These are phyloP conservation scores for Macrocybe gigantea DNA, from an alignment of 768 basidiomycete genomes.

Conservation along the genomic window DNA sequence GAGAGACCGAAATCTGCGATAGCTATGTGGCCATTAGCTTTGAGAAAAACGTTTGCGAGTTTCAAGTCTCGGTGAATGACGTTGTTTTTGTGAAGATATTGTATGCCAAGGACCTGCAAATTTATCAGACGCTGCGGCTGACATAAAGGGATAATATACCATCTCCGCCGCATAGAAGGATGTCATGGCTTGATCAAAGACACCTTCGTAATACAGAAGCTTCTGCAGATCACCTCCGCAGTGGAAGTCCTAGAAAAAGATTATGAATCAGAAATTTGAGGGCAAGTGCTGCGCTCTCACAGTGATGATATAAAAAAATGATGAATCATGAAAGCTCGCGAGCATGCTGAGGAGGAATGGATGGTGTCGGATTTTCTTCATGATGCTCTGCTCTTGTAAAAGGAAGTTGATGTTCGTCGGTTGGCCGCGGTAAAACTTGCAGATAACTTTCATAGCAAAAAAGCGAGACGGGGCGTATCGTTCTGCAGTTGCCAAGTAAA, in stretches of 20 bases:
- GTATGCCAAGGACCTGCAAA: constrained; percentile 5
- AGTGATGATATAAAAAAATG: constrained; percentile 11
- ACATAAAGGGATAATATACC: constrained; percentile 7
- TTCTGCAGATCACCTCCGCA: constrained; percentile 10
- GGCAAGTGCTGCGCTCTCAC: constrained; percentile 3
- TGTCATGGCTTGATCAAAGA: constrained; percentile 3
- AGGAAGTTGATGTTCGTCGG: not conserved
- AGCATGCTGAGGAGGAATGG: constrained; percentile 9
- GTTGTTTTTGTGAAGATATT: constrained; percentile 4
- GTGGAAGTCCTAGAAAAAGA: constrained; percentile 5
- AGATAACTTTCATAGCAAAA: constrained; percentile 9
- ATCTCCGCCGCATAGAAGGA: constrained; percentile 24
- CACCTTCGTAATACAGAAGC: not conserved
- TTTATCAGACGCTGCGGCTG: not conserved
- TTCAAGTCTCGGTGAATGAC: constrained; percentile 11
- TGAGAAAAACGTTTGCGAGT: constrained; percentile 7
- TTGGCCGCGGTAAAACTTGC: not conserved
- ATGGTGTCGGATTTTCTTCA: constrained; percentile 3
- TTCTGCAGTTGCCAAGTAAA: constrained; percentile 6
- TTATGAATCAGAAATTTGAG: not conserved
- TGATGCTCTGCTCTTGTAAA: constrained; percentile 8
- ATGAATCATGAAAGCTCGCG: constrained; percentile 10
- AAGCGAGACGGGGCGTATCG: not conserved
- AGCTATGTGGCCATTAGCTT: constrained; percentile 6
- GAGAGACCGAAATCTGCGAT: constrained; percentile 10